Percentiles rank a stretch among this genome's conserved stretches.
Evolutionary conservation across 768 basidiomycete genomes (phyloP).

Genomic region (Solioccasus polychromus): DNA sequence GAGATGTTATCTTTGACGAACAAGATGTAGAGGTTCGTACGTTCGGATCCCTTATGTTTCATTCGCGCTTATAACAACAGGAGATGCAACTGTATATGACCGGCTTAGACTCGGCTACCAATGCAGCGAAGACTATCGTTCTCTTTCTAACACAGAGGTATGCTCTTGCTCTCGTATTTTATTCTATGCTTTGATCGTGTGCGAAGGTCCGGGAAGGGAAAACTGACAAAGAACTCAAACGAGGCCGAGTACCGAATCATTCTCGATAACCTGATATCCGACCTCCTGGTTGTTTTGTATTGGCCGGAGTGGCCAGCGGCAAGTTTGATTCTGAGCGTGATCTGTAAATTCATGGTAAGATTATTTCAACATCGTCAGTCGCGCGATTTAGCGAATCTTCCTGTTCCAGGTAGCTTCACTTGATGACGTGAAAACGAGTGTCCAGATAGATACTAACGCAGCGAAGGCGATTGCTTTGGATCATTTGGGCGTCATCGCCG

Average conservation of each 20-base stretch:
- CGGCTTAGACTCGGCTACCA: conserved; percentile 78
- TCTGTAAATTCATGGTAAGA: conserved; percentile 81
- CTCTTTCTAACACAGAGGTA: conserved; percentile 70
- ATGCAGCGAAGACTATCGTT: conserved; percentile 82
- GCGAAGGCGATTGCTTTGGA: conserved; percentile 89
- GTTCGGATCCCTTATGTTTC: not conserved
- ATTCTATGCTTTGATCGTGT: conserved; percentile 1
- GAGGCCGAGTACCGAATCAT: conserved; percentile 93
- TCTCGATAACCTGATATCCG: conserved; percentile 87
- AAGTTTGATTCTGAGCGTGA: conserved; percentile 71
- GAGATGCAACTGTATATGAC: conserved; percentile 70
- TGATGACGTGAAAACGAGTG: conserved; percentile 73
- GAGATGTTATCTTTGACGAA: conserved; percentile 61
- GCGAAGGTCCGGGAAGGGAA: conserved; percentile 77
- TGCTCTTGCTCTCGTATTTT: not conserved
- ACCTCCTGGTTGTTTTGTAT: conserved; percentile 82
- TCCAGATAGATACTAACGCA: conserved; percentile 71
- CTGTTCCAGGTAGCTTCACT: conserved; percentile 66
- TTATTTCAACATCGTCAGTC: not conserved
- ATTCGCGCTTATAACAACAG: conserved; percentile 31
- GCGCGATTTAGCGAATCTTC: not conserved
- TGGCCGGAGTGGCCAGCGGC: conserved; percentile 99
- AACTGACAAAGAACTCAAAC: conserved; percentile 84
- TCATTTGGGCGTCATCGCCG: conserved; percentile 90
- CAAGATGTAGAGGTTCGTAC: conserved; percentile 56